Conservation (phyloP, 2,329 filamentous ascomycete species). For the Venturia effusa region DNA sequence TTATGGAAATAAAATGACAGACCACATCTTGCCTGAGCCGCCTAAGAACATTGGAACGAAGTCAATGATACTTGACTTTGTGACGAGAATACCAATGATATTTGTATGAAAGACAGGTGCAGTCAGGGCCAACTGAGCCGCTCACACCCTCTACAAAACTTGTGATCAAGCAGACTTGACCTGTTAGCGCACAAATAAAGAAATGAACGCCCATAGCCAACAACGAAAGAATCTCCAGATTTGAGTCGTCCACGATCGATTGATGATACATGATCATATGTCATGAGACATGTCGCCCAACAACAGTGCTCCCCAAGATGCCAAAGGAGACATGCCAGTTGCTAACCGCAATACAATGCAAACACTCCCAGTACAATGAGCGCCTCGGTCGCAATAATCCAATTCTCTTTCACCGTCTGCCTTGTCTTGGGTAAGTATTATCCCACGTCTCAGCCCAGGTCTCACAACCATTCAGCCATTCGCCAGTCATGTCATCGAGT, state of each 20-base stretch:
- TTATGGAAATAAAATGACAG: no score
- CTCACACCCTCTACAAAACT: no score
- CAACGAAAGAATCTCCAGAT: neutral
- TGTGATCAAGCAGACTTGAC: no score
- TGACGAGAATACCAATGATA: no score
- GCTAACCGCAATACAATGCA: neutral
- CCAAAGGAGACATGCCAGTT: neutral
- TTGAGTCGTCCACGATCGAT: neutral
- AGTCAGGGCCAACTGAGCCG: no score
- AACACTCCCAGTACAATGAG: neutral
- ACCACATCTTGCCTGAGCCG: no score
- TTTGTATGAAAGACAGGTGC: no score
- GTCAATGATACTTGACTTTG: no score
- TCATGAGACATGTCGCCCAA: neutral
- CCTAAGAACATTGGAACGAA: no score
- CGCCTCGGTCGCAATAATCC: neutral
- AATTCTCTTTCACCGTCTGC: neutral
- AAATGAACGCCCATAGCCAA: neutral
- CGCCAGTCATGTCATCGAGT: neutral
- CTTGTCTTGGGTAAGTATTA: neutral
- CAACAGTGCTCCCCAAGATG: neutral
- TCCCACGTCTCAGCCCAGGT: conserved; percentile 2
- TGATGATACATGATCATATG: neutral
- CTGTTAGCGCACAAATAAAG: no score
- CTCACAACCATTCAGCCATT: neutral